Evolutionary conservation across 345 rosid species (phyloP).

Genomic region (Populus alba): DNA sequence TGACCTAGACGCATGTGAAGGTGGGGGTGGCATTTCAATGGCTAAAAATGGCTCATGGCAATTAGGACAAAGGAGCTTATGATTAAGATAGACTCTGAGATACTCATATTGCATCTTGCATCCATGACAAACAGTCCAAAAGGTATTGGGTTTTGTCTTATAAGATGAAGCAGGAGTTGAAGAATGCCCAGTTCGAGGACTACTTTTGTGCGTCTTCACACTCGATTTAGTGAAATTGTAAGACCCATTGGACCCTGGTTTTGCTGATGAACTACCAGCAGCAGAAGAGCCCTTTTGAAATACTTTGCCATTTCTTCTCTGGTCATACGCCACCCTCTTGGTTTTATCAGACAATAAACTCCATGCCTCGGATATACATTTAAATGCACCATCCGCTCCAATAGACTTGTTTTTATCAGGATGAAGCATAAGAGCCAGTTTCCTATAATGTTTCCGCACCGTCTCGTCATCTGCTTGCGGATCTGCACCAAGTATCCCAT

Average conservation of each 20-base stretch:
- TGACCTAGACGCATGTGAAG: constrained; percentile 23
- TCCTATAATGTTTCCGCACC: constrained; percentile 62
- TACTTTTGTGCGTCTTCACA: constrained; percentile 19
- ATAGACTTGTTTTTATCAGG: constrained; percentile 85
- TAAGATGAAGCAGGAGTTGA: constrained; percentile 19
- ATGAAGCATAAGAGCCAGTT: constrained; percentile 64
- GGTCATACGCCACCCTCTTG: constrained; percentile 59
- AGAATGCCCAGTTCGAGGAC: constrained; percentile 19
- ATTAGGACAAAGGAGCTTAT: constrained; percentile 42
- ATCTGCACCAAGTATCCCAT: constrained; percentile 58
- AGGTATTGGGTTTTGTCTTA: constrained; percentile 30
- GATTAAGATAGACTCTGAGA: constrained; percentile 38
- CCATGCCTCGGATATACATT: constrained; percentile 44
- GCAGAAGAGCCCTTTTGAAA: constrained; percentile 42
- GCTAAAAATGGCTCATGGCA: constrained; percentile 45
- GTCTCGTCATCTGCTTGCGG: constrained; percentile 61
- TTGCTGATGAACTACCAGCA: constrained; percentile 31
- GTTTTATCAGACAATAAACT: constrained; percentile 62
- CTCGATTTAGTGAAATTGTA: constrained; percentile 35
- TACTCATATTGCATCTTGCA: constrained; percentile 54
- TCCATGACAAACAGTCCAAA: constrained; percentile 46
- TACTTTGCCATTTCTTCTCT: constrained; percentile 35
- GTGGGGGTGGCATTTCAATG: constrained; percentile 37
- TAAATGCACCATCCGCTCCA: constrained; percentile 93
- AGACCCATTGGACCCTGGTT: constrained; percentile 38